phyloP scores from a whole-genome alignment of 306 rosid genomes.

The Argentina anserina region DNA sequence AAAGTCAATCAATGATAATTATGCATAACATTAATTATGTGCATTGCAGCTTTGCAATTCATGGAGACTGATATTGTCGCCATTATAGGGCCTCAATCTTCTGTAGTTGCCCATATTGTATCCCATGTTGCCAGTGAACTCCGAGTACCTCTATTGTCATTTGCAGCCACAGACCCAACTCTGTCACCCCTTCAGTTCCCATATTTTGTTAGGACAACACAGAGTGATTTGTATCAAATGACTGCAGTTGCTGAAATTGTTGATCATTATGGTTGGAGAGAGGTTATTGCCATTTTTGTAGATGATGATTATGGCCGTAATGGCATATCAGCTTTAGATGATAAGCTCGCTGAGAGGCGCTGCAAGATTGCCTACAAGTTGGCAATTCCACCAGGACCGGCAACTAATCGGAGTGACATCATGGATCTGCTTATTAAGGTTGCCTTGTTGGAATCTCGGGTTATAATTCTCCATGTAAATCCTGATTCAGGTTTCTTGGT shows the following conservation, averaged over 20 bases:
- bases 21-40: not conserved
- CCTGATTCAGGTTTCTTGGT: conserved; percentile 60
- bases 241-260: conserved; percentile 72
- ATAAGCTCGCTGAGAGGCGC: conserved; percentile 59
- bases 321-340: conserved; percentile 69
- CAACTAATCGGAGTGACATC: conserved; percentile 37
- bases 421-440: conserved; percentile 68
- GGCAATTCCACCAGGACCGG: conserved; percentile 48
- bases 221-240: conserved; percentile 83
- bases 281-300: conserved; percentile 62
- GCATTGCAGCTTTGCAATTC: conserved; percentile 68
- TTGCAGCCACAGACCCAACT: conserved; percentile 92
- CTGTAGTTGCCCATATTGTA: conserved; percentile 80
- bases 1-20: not conserved
- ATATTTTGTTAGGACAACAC: conserved; percentile 74
- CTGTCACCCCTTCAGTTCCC: conserved; percentile 81
- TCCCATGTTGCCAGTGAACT: conserved; percentile 90
- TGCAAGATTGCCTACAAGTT: conserved; percentile 70
- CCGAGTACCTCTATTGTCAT: conserved; percentile 75
- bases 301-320: conserved; percentile 89
- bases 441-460: conserved; percentile 71
- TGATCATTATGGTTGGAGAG: conserved; percentile 77
- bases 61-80: conserved; percentile 82
- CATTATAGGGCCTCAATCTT: conserved; percentile 90
- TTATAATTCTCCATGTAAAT: conserved; percentile 79